These are phyloP conservation scores for Cinnamomum chago DNA, from an alignment of 164 flowering plant species.

Conservation along the genomic window DNA sequence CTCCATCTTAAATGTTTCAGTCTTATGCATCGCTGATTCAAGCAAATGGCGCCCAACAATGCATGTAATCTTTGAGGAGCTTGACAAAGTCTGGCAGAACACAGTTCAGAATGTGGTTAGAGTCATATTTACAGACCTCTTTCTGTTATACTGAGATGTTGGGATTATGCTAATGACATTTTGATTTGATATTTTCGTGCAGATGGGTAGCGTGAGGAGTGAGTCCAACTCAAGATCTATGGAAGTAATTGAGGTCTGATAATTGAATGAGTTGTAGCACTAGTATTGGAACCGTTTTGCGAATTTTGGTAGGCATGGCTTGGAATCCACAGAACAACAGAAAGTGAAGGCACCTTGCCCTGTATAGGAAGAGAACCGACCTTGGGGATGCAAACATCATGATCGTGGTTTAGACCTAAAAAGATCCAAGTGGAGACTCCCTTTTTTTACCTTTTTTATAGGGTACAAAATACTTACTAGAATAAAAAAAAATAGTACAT, in stretches of 20 bases:
- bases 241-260: background rate
- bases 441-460: too few species aligned
- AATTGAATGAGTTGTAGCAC: background rate
- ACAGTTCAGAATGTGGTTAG: constrained; percentile 29
- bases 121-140: background rate
- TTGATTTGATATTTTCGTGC: background rate
- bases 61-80: constrained; percentile 39
- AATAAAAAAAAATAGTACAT: too few species aligned
- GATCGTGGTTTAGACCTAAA: background rate
- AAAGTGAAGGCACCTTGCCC: background rate
- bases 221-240: background rate
- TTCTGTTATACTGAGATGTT: background rate
- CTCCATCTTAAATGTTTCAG: constrained; percentile 54
- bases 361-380: background rate
- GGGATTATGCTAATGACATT: background rate
- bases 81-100: constrained; percentile 55
- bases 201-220: background rate
- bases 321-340: background rate
- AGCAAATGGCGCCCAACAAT: constrained; percentile 66
- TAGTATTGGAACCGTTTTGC: background rate
- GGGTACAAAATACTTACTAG: background rate
- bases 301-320: background rate
- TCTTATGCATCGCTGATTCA: constrained; percentile 58
- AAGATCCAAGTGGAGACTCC: background rate
- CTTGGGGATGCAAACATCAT: background rate